Evolutionary conservation across 176 grass and related monocot species (phyloP), one percentile per base, ranked within the genome.

Genomic region (Leersia perrieri): DNA sequence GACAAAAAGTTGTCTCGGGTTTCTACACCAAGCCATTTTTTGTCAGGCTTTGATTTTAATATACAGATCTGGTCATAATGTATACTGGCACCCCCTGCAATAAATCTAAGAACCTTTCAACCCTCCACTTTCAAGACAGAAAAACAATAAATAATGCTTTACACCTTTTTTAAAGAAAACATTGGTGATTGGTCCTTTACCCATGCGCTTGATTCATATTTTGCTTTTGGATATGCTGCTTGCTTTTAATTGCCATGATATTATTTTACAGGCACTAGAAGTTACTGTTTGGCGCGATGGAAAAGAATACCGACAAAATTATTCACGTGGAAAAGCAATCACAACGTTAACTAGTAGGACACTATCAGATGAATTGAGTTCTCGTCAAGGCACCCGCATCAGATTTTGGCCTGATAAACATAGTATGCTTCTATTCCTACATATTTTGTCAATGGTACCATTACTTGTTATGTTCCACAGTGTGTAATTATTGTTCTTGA

Each of bases 401-500:
- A 85, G 88, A 76, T 98, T 98, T 91, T 98, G 92, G 92, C 96
- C 96, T 81, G 96, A 98, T 83, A 98, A 87, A 88, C 67, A 95
- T 29, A 94, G 96, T 98, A 85, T 83, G 74, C 30, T 75, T 86
- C 13, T 91, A 36, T 75, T 71, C 39, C 32, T 80, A 28, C 20
- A 41, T 35, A 68, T 16, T 66, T 75, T 69, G 81, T 66, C 63
- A 66, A 41, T 63, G 5, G 80, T 64, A 45, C 38, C 76, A 75
- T 40, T 44, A 23, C 10, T 84, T 66, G 60, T 58, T 35, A 85
- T 83, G 36, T 55, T 75, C 53, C 40, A 23, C 13, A 47, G 14
- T 65, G 45, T 9, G 22, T 73, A 64, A 63, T 55, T 23, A 14
- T 64, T 75, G 12, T 91, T 85, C 67, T 86, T 25, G 58, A 82